These are phyloP conservation scores for Vigna unguiculata DNA, from an alignment of 306 rosid species.

Conservation along the genomic window DNA sequence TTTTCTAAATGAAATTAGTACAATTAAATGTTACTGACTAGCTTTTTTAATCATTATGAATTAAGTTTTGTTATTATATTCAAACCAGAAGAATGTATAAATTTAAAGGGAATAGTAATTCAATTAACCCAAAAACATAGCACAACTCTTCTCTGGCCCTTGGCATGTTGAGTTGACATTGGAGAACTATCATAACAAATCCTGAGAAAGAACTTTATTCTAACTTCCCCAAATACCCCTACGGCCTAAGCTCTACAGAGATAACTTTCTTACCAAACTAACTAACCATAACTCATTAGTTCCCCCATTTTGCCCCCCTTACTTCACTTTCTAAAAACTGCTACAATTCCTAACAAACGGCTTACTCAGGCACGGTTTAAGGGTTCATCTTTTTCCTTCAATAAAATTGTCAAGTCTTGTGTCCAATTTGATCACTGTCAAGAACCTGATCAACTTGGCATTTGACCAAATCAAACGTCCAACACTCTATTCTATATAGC, in stretches of 20 bases:
- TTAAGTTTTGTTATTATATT: no score
- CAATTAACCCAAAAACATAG: background rate
- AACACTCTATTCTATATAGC: slow-evolving; percentile 12
- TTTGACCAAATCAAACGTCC: slow-evolving; percentile 20
- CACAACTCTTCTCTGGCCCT: slow-evolving; percentile 10
- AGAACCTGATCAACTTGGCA: slow-evolving; percentile 4
- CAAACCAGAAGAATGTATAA: no score
- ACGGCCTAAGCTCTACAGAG: background rate
- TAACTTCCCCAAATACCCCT: slow-evolving; percentile 6
- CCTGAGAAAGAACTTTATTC: background rate
- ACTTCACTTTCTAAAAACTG: background rate
- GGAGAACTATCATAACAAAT: no score
- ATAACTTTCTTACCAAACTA: background rate
- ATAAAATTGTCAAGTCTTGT: background rate
- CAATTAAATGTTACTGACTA: no score
- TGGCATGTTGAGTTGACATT: background rate
- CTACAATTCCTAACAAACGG: background rate
- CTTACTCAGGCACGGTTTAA: background rate
- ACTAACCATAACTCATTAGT: background rate
- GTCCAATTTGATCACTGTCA: background rate
- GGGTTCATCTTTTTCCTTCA: background rate
- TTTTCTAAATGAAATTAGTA: no score
- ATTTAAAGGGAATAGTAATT: background rate
- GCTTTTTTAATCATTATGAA: no score
- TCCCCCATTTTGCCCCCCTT: background rate